Evolutionary conservation across 2,329 filamentous ascomycete genomes (phyloP).

Genomic region (Colletotrichum navitas): DNA sequence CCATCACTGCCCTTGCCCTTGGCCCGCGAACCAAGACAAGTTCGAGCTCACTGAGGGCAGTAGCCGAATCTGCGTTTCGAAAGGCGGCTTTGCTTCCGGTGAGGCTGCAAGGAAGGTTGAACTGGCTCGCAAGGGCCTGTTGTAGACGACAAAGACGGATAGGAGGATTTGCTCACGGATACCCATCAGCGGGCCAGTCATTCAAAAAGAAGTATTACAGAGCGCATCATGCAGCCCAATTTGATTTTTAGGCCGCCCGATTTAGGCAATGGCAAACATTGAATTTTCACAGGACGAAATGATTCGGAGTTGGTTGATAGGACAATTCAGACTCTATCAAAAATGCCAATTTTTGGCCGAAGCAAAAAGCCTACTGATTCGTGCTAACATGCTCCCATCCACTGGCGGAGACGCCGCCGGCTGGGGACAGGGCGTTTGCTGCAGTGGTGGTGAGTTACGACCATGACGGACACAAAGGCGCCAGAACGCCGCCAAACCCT

Average conservation of each 20-base stretch:
- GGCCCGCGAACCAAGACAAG: constrained; percentile 81
- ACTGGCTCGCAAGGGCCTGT: constrained; percentile 80
- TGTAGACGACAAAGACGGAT: constrained; percentile 58
- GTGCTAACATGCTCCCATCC: constrained; percentile 31
- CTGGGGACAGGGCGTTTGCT: constrained; percentile 5
- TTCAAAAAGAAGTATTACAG: constrained; percentile 4
- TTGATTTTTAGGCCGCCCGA: constrained; percentile 12
- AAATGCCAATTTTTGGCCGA: constrained; percentile 35
- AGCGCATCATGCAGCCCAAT: not conserved
- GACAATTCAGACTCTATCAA: constrained; percentile 38
- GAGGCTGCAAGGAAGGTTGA: constrained; percentile 83
- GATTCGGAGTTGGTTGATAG: constrained; percentile 9
- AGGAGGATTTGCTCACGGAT: not conserved
- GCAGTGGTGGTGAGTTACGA: constrained; percentile 28
- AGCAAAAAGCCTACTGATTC: constrained; percentile 39
- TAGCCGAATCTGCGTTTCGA: constrained; percentile 79
- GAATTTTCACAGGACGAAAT: not conserved
- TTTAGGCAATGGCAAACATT: not conserved
- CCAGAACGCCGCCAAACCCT: constrained; percentile 41
- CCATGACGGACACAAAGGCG: constrained; percentile 34
- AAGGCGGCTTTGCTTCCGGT: constrained; percentile 78
- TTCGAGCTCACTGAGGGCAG: constrained; percentile 79
- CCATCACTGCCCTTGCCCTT: constrained; percentile 95
- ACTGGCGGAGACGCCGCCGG: constrained; percentile 3
- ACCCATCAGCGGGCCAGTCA: not conserved